Evolutionary conservation across 768 basidiomycete genomes (phyloP).

Genomic region (Tylopilus vinaceipallidus): DNA sequence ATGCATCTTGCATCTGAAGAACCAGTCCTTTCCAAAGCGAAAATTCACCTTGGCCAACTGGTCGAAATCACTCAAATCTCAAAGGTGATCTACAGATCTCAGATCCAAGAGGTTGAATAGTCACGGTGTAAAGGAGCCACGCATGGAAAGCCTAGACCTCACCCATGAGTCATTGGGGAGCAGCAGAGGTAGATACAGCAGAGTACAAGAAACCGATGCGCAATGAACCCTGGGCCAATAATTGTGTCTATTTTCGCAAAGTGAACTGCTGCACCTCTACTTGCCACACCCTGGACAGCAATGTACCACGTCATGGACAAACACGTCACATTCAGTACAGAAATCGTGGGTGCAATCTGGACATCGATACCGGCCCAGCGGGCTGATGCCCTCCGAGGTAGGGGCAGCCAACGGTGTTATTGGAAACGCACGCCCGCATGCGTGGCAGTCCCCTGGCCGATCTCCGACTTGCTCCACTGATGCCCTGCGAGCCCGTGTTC

Average conservation of each 20-base stretch:
- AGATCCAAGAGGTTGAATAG: too few species aligned
- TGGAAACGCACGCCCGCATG: conserved; percentile 75
- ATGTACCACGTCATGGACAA: conserved; percentile 93
- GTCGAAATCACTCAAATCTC: too few species aligned
- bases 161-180: too few species aligned
- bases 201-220: too few species aligned
- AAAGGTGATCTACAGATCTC: too few species aligned
- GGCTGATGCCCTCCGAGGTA: conserved; percentile 68
- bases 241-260: neutral
- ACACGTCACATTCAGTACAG: conserved; percentile 94
- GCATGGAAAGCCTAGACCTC: too few species aligned
- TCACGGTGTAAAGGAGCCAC: too few species aligned
- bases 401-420: conserved; percentile 35
- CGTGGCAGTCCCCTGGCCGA: conserved; percentile 57
- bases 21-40: too few species aligned
- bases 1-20: too few species aligned
- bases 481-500: conserved; percentile 31
- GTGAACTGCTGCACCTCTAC: conserved; percentile 30
- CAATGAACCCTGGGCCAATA: neutral
- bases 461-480: conserved; percentile 37
- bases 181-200: neutral
- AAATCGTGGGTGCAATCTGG: conserved; percentile 85
- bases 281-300: conserved; percentile 87
- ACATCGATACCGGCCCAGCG: conserved; percentile 86
- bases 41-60: too few species aligned